Base-by-base conservation (phyloP, 208 protist species). In the Spongospora subterranea region DNA sequence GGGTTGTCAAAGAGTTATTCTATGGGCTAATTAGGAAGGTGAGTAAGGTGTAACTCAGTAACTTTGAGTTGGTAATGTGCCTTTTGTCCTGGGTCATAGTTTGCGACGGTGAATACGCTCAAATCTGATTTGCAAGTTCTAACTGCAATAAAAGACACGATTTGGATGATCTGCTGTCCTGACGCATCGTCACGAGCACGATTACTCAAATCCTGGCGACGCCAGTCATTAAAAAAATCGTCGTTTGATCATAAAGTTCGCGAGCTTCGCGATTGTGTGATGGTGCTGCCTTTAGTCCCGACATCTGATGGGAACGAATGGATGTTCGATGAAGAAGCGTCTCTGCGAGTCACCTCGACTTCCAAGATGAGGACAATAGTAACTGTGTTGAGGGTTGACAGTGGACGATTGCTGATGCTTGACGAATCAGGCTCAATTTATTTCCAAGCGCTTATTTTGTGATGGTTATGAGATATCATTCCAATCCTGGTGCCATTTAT, bases 301-400 rank as follows among this genome's bases (percentile, higher is more conserved):
- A 82, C 17, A 20, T 40, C 6, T 43, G 71, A 45, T 82, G 71
- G 40, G 6, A 6, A 43, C 35, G 71, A 82, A 17, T 82, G 71
- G 71, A n/a, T 39, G n/a, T 82, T 82, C n/a, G 71, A 82, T 82
- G 17, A 39, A 6, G 35, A 43, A 40, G 17, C 6, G 71, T 39
- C 71, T 35, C 35, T 35, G 35, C 17, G 17, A 20, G 40, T 82
- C n/a, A 43, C 17, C 71, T 45, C n/a, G 11, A 45, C 71, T 82
- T 20, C 40, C 40, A 35, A 82, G 40, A 82, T 82, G 71, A 82
- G 71, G n/a, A n/a, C 71, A 45, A 82, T 82, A 6, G 71, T 82
- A 82, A 82, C 17, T 20, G n/a, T n/a, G 11, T 6, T 39, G 6
- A 20, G 40, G 71, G 40, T 82, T 35, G n/a, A 39, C 13, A 6